Percentiles rank a stretch among this genome's conserved stretches.
phyloP scores from a whole-genome alignment of 2,329 filamentous ascomycete species.

The Apiospora rasikravindrae region DNA sequence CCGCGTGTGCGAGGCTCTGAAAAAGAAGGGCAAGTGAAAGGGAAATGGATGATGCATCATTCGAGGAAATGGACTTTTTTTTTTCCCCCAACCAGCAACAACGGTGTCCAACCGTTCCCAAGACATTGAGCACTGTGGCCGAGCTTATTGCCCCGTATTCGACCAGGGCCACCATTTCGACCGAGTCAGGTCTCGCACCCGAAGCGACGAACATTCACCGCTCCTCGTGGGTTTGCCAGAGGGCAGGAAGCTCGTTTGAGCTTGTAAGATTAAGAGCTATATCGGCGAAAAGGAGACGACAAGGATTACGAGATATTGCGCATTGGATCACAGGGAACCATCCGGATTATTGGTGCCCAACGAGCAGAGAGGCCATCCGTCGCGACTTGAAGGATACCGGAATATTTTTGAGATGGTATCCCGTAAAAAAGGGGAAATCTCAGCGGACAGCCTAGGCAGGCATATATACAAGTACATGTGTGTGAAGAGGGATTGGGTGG shows the following conservation, averaged over 20 bases:
- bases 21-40: not conserved
- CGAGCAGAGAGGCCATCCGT: not conserved
- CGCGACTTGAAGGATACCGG: not conserved
- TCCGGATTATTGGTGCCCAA: too few species aligned
- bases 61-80: not conserved
- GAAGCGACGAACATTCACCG: not conserved
- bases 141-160: not conserved
- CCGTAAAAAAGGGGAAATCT: not conserved
- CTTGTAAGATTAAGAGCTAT: not conserved
- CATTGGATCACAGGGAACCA: not conserved
- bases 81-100: not conserved
- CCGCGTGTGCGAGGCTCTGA: slow-evolving; percentile 25
- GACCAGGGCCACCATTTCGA: not conserved
- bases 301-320: not conserved
- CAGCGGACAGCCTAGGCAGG: not conserved
- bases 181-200: not conserved
- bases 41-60: not conserved
- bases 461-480: not conserved
- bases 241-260: not conserved
- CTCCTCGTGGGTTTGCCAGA: not conserved
- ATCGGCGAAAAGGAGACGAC: not conserved
- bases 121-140: not conserved
- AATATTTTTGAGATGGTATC: not conserved
- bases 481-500: not conserved
- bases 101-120: too few species aligned